Evolutionary conservation across 345 rosid genomes (phyloP).

Genomic region (Salix brachista): DNA sequence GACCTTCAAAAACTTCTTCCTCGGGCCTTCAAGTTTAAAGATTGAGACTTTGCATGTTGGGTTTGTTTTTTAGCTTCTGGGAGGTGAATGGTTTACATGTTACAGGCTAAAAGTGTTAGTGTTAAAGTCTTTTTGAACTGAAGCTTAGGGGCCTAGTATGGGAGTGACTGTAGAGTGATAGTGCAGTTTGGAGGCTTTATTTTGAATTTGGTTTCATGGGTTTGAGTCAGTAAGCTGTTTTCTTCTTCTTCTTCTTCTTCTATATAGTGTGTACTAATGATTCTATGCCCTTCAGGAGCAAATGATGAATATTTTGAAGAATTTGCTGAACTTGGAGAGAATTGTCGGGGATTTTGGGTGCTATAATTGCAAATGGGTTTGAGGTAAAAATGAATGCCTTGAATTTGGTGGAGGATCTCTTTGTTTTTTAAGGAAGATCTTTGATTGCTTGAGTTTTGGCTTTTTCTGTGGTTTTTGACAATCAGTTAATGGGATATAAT

Average conservation of each 20-base stretch:
- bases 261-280: conserved; percentile 4
- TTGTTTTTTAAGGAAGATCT: conserved; percentile 2
- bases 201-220: conserved; percentile 20
- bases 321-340: conserved; percentile 10
- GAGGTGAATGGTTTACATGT: conserved; percentile 11
- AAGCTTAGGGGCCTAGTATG: not conserved
- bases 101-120: not conserved
- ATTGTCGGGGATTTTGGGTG: conserved; percentile 10
- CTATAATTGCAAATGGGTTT: conserved; percentile 3
- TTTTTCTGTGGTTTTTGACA: not conserved
- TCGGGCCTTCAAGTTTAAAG: conserved; percentile 10
- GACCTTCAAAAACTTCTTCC: conserved; percentile 10
- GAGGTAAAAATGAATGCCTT: conserved; percentile 3
- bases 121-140: conserved; percentile 5
- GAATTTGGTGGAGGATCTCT: conserved; percentile 1
- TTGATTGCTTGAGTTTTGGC: conserved; percentile 27
- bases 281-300: conserved; percentile 9
- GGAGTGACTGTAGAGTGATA: not conserved
- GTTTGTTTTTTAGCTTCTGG: conserved; percentile 12
- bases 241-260: not conserved
- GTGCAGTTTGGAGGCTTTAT: conserved; percentile 5
- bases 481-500: conserved; percentile 8
- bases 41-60: conserved; percentile 14
- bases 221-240: conserved; percentile 13
- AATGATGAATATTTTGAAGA: conserved; percentile 14